These are phyloP conservation scores for Podospora appendiculata DNA, from an alignment of 495 filamentous ascomycete genomes.

Conservation along the genomic window DNA sequence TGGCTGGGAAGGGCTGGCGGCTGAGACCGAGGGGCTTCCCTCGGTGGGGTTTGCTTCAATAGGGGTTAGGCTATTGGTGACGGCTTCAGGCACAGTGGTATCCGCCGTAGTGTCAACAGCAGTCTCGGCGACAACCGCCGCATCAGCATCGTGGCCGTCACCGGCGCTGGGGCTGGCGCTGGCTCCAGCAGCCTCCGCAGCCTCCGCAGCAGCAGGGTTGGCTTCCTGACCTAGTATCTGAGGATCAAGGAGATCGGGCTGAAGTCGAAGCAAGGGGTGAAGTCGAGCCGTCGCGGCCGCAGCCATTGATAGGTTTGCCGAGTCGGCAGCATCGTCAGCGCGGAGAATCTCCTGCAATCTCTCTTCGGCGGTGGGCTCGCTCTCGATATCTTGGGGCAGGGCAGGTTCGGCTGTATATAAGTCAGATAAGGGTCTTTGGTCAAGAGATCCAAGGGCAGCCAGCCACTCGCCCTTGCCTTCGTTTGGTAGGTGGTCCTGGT, in stretches of 20 bases:
- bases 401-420: conserved; percentile 1
- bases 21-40: conserved; percentile 3
- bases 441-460: conserved; percentile 1
- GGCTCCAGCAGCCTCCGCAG: conserved; percentile 18
- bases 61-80: neutral
- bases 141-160: conserved; percentile 4
- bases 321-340: conserved; percentile 18
- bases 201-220: conserved; percentile 20
- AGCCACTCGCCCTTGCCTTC: too few species aligned
- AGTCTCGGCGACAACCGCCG: conserved; percentile 1
- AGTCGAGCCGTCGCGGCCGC: conserved; percentile 43
- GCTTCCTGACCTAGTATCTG: conserved; percentile 34
- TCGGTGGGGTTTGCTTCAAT: conserved; percentile 10
- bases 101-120: neutral
- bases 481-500: too few species aligned
- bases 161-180: conserved; percentile 10
- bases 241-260: conserved; percentile 40
- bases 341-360: conserved; percentile 27
- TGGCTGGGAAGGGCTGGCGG: conserved; percentile 19
- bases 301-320: conserved; percentile 33
- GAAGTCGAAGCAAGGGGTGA: conserved; percentile 34
- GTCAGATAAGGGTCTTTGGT: conserved; percentile 8
- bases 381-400: conserved; percentile 7
- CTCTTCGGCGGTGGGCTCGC: conserved; percentile 27
- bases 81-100: neutral